Base-by-base conservation (phyloP, 2,329 filamentous ascomycete species). In the Botryotinia calthae region DNA sequence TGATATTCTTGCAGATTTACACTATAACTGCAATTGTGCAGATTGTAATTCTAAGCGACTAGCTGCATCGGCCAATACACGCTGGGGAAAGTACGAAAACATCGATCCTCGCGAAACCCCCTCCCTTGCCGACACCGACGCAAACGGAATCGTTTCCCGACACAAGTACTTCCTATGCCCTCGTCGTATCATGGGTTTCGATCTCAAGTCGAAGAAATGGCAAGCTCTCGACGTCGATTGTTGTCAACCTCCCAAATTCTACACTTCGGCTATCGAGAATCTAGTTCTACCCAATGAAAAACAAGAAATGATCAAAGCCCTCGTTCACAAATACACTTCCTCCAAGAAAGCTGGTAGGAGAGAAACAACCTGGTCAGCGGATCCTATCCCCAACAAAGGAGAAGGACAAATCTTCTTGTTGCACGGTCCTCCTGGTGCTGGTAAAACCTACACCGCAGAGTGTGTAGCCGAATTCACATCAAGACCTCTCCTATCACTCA, bases 401-500 rank as follows among this genome's bases (percentile, higher is more conserved):
- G 76, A 77, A 58, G 77, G 77, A 5, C 76, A 75, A 58, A 76
- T 78, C 12, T 76, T 78, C 67, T 59, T 78, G 1, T 65, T 78
- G 6, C 76, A 78, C 28, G 76, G 71, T 25, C 70, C 76, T 34
- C 76, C 76, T 34, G 77, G 76, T 10, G 74, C 73, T 1, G 77
- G 77, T 10, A 78, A 78, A 61, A 78, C 76, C 28, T 74, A 73
- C 48, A 76, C 74, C 14, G 72, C 74, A 58, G 78, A 79, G 71
- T 79, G 74, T 48, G 74, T 78, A 12, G 77, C 79, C 5, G 79
- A 80, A 58, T 75, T 74, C 40, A 77, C 75, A 16, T 72, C 72
- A 16, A 66, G 76, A 25, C 77, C 79, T 1, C 72, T 80, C 1
- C 63, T 79, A 2, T 71, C 72, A 31, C 64, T 80, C 80, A 84